Conservation (phyloP, 2,329 filamentous ascomycete species). For the Sporothrix mexicana region DNA sequence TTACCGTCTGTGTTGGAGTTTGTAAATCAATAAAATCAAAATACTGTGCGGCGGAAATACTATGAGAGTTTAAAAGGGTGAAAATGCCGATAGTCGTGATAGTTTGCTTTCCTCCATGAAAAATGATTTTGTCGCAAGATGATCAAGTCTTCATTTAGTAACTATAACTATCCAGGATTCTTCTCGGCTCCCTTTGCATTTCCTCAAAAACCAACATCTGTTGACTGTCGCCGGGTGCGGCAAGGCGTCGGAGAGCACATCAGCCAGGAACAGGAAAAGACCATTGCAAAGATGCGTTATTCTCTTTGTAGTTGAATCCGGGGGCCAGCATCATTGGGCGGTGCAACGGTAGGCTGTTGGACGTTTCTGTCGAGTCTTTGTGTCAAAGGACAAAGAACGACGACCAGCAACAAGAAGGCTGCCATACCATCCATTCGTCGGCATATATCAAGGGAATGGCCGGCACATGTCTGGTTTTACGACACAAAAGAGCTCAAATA, state of each 20-base stretch:
- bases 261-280: neutral
- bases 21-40: no score
- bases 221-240: slow-evolving; percentile 15
- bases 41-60: no score
- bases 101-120: neutral
- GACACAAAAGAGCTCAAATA: no score
- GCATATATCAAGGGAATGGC: no score
- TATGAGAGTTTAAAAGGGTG: no score
- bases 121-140: neutral
- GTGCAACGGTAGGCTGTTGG: neutral
- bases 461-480: no score
- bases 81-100: neutral
- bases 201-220: neutral
- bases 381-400: neutral
- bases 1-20: neutral
- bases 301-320: slow-evolving; percentile 8
- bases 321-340: neutral
- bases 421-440: neutral
- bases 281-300: neutral
- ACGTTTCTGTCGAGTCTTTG: slow-evolving; percentile 14
- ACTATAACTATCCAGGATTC: no score
- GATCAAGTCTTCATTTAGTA: no score
- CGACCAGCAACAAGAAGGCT: neutral
- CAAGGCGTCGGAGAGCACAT: neutral
- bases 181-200: neutral